phyloP scores from a whole-genome alignment of 2,329 filamentous ascomycete species.

The Chaetothyriales sp. region DNA sequence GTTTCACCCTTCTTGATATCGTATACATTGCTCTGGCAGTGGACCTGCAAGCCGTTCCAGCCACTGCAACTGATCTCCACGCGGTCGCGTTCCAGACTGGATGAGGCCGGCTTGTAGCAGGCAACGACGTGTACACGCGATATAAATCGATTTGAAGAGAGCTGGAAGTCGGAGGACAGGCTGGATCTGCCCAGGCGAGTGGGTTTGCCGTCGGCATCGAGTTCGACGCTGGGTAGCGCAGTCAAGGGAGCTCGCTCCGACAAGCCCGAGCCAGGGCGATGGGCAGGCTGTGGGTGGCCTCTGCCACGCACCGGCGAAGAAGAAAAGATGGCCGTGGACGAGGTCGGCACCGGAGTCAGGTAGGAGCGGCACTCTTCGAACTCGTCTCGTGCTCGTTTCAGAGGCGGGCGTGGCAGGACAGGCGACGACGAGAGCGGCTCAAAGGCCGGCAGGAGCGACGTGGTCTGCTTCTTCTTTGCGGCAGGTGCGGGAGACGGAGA shows the following conservation, averaged over 20 bases:
- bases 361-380: conserved; percentile 45
- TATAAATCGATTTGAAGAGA: conserved; percentile 81
- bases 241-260: conserved; percentile 74
- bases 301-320: conserved; percentile 57
- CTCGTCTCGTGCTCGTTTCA: conserved; percentile 33
- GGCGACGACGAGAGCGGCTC: conserved; percentile 36
- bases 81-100: conserved; percentile 54
- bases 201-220: conserved; percentile 66
- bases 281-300: conserved; percentile 37
- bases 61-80: conserved; percentile 83
- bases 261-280: conserved; percentile 47
- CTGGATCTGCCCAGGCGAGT: conserved; percentile 84
- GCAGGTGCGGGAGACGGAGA: background rate
- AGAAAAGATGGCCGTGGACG: conserved; percentile 77
- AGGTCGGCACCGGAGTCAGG: conserved; percentile 86
- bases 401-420: conserved; percentile 29
- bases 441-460: conserved; percentile 33
- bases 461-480: conserved; percentile 28
- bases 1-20: conserved; percentile 76
- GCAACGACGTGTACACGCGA: conserved; percentile 88
- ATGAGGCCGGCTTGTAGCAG: conserved; percentile 56
- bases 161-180: conserved; percentile 87
- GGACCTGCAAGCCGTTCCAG: conserved; percentile 89
- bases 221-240: conserved; percentile 64
- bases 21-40: conserved; percentile 76